These are phyloP conservation scores for Spathaspora boniae DNA, from an alignment of 805 yeast species.

Conservation along the genomic window DNA sequence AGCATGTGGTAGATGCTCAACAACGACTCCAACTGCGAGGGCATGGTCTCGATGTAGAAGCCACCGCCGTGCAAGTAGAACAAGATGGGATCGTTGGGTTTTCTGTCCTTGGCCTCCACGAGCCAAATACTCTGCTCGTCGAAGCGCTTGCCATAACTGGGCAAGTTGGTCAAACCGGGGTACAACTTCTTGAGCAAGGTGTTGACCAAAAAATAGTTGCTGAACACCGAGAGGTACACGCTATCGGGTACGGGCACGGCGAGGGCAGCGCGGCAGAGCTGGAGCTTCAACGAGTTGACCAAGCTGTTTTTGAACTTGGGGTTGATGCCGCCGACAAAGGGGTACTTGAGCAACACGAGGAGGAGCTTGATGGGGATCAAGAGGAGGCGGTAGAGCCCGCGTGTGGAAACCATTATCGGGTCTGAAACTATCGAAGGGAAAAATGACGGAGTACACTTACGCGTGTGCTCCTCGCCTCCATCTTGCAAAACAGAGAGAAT, in stretches of 20 bases:
- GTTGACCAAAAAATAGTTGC: slow-evolving; percentile 12
- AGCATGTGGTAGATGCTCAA: slow-evolving; percentile 27
- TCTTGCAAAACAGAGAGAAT: no score
- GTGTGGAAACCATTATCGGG: slow-evolving; percentile 7
- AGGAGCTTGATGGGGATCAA: slow-evolving; percentile 15
- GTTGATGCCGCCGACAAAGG: slow-evolving; percentile 14
- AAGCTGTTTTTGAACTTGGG: slow-evolving; percentile 14
- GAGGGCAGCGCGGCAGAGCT: slow-evolving; percentile 14
- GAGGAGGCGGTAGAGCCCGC: slow-evolving; percentile 5
- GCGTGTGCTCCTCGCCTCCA: no score
- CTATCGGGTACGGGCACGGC: slow-evolving; percentile 14
- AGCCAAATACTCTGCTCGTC: slow-evolving; percentile 34
- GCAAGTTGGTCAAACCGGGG: slow-evolving; percentile 13
- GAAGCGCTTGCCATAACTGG: slow-evolving; percentile 30
- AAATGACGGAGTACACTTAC: no score
- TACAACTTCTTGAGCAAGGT: slow-evolving; percentile 7
- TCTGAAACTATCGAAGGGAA: no score
- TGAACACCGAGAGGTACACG: slow-evolving; percentile 9
- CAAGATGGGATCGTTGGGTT: slow-evolving; percentile 26
- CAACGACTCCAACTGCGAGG: slow-evolving; percentile 28
- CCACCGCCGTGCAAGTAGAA: slow-evolving; percentile 42
- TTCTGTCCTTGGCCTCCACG: slow-evolving; percentile 23
- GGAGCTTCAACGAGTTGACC: slow-evolving; percentile 11
- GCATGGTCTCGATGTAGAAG: slow-evolving; percentile 27
- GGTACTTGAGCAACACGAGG: slow-evolving; percentile 11